Evolutionary conservation across 139 green algal species (phyloP), one percentile per base, ranked within the genome.

Genomic region (Chlamydomonas sp.): DNA sequence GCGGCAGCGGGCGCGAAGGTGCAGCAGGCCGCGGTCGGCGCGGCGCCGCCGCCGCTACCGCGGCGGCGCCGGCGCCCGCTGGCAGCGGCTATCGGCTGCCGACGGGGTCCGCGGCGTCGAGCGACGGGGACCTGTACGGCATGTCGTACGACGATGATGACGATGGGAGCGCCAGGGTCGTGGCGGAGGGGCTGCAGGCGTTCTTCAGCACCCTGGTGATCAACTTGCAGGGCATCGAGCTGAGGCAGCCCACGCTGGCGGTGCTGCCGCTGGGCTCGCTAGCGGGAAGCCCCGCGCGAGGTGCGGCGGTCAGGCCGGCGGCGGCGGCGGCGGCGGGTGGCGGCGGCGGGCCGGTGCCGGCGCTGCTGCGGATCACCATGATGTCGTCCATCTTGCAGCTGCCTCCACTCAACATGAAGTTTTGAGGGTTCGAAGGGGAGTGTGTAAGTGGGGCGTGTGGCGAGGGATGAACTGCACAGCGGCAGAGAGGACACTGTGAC

Each of bases 141-240:
- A 49, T 49, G 31, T 49, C 31, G 31, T 49, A 49, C 49, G 74
- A 5, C 71, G 18, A 7, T 77, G 5, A 80, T 17, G 76, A 15
- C 18, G 80, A 86, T n/a, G 17, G 58, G 15, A 61, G 71, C 62
- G 62, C 59, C 2, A 12, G 12, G 85, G 62, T 77, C 61, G 79
- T 90, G 63, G 61, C 14, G 8, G 66, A 87, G 60, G 84, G 83
- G 12, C 89, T 92, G 60, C 64, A 63, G 66, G n/a, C 60, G 20
- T 88, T 92, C 72, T 92, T 92, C 85, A 89, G 63, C 59, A 60
- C 61, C 61, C 75, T 92, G n/a, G 1, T 72, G 66, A 17, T 92
- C 9, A 90, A 92, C 75, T 60, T 90, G 61, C 85, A 92, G 84
- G 89, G 89, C 49, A 79, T 92, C 4, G 89, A 92, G 89, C 69